Base-by-base conservation (phyloP, 805 yeast genomes). In the Candida silvicultrix region DNA sequence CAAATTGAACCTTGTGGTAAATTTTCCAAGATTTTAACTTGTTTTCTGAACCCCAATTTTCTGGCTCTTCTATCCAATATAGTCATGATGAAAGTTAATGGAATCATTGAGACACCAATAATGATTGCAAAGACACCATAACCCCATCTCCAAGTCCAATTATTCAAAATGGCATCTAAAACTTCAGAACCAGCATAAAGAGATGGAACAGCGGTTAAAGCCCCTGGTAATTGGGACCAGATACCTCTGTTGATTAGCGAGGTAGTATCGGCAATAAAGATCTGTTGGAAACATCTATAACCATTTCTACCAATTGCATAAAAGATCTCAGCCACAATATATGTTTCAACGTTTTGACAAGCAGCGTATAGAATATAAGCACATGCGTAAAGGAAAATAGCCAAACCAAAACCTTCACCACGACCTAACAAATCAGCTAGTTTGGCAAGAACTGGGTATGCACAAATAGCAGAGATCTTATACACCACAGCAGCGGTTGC, bases 81-180 rank as follows among this genome's bases (percentile, higher is more conserved):
- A n/a, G 50, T 47, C 66, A 62, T 60, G 22, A 52, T 23, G 2
- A 47, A 32, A 12, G 59, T 51, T 20, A 59, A 48, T 23, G 59
- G 58, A 34, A 53, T 41, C 16, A 49, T 54, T 12, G 56, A 49
- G n/a, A 47, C 53, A 40, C 53, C 56, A 38, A 55, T 45, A 29
- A 74, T 65, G 38, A 74, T 65, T 9, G 72, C 68, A 60, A 71
- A 74, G 31, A 72, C 56, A 38, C 76, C 76, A 53, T 66, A 72
- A 11, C 74, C 80, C 73, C 75, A 69, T 58, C 77, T 66, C 80
- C 80, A 76, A 12, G 68, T 63, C 15, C 59, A 51, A 37, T 57
- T 56, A 3, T 60, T 58, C 22, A 72, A 52, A 46, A 62, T 52
- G 22, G 56, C 60, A 41, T 62, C 64, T 47, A 54, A 57, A 34